Evolutionary conservation across 306 rosid genomes (phyloP).

Genomic region (Vicia faba): DNA sequence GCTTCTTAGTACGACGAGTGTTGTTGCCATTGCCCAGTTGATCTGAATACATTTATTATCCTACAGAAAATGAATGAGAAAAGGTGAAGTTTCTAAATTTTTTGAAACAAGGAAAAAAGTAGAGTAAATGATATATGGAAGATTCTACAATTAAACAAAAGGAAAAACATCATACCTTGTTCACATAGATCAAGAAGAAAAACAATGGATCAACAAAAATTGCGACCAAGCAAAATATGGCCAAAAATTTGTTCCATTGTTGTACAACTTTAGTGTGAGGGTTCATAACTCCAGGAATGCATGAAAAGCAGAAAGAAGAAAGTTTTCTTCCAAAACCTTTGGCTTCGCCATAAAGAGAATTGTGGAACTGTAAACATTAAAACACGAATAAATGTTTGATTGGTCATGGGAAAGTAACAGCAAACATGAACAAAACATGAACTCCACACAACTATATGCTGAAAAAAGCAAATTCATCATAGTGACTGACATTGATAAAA

Average conservation of each 20-base stretch:
- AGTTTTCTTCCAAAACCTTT: constrained; percentile 67
- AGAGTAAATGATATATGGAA: not conserved
- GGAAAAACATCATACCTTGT: constrained; percentile 44
- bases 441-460: not conserved
- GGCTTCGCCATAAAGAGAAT: constrained; percentile 74
- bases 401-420: not conserved
- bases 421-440: not conserved
- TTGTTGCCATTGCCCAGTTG: constrained; percentile 43
- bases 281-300: constrained; percentile 76
- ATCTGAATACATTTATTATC: constrained; percentile 50
- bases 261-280: constrained; percentile 78
- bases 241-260: constrained; percentile 74
- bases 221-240: constrained; percentile 65
- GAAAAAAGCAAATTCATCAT: not conserved
- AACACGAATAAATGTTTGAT: not conserved
- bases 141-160: constrained; percentile 22
- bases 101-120: not conserved
- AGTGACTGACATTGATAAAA: constrained; percentile 9
- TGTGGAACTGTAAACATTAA: constrained; percentile 47
- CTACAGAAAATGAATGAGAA: constrained; percentile 47
- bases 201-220: constrained; percentile 82
- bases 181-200: constrained; percentile 64
- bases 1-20: constrained; percentile 70
- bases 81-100: not conserved
- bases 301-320: constrained; percentile 50